Percentiles rank a stretch among this genome's conserved stretches.
These are phyloP conservation scores for Aciculosporium take DNA, from an alignment of 2,329 filamentous ascomycete genomes.

Conservation along the genomic window DNA sequence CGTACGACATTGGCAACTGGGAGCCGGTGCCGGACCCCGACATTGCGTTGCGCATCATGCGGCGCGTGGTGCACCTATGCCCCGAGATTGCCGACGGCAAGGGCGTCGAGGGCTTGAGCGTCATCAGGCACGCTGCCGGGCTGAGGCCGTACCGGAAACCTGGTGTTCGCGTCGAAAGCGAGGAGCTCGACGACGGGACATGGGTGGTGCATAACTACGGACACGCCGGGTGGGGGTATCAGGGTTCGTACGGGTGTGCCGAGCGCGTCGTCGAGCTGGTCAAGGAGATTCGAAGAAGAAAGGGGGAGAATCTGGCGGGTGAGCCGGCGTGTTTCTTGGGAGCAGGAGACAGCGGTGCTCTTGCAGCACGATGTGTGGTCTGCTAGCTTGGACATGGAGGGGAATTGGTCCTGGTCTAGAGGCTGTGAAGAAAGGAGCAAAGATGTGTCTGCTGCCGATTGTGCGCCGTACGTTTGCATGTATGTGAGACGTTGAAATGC, in stretches of 20 bases:
- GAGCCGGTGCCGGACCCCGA: constrained; percentile 65
- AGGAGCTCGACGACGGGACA: constrained; percentile 33
- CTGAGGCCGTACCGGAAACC: constrained; percentile 59
- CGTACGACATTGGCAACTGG: constrained; percentile 67
- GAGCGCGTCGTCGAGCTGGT: constrained; percentile 53
- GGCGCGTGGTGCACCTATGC: constrained; percentile 50
- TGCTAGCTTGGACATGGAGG: no score
- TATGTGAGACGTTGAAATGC: no score
- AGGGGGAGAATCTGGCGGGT: constrained; percentile 14
- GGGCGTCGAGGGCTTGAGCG: constrained; percentile 57
- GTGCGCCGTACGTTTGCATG: no score
- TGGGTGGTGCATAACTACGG: constrained; percentile 72
- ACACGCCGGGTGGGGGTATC: constrained; percentile 66
- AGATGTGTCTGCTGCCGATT: no score
- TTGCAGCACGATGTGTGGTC: no score
- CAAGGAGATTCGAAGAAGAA: constrained; percentile 35
- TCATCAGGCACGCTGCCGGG: constrained; percentile 73
- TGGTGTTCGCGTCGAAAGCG: constrained; percentile 59
- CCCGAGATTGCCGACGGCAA: constrained; percentile 50
- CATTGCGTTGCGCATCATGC: constrained; percentile 73
- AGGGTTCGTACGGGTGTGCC: constrained; percentile 56
- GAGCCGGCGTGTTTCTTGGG: constrained; percentile 19
- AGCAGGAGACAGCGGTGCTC: no score
- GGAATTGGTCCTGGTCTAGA: no score
- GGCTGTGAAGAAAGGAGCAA: no score